Evolutionary conservation across 352 stramenopile species (phyloP), one percentile per base, ranked within the genome.

Genomic region (Phytophthora sojae): DNA sequence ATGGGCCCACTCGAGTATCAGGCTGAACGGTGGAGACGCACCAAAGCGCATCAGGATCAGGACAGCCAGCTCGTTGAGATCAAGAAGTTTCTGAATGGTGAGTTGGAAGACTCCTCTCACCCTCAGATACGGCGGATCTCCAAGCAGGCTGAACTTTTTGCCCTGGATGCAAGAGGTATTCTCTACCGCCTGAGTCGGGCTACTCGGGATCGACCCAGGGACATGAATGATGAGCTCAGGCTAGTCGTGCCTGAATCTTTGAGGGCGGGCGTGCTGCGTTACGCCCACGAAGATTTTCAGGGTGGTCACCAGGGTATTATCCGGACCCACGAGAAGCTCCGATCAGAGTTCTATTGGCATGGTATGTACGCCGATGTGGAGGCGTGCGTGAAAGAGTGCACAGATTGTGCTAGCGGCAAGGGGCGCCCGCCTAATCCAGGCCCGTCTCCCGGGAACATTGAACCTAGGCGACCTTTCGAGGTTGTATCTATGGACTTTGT

Each of bases 71-170:
- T 64, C 5, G 25, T 53, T 0, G 44, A 47, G 0, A 6, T 64
- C 44, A 64, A 49, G 12, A 25, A 23, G 5, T 64, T 64, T 6
- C 57, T 64, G 26, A 55, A 50, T 25, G 57, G 45, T 1, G 44
- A 64, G 1, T 21, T 63, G 9, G 56, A 53, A 3, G 4, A 19
- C 1, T 54, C 55, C 8, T 62, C 56, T 8, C 56, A 9, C 4
- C 4, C 15, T 0, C 42, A 30, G 4, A 12, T 64, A 0, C 0
- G 5, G 3, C n/a, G 21, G 19, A 17, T 44, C 14, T 12, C 35
- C 1, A 44, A 44, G 14, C 9, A 17, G 2, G 35, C 35, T 3
- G 35, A 44, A 12, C 14, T 44, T 17, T 44, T 6, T 0, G 35
- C 14, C 35, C 35, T 44, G 5, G 35, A 44, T 44, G 35, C 9